Base-by-base conservation (phyloP, 768 basidiomycete species). In the Boletus huronensis region DNA sequence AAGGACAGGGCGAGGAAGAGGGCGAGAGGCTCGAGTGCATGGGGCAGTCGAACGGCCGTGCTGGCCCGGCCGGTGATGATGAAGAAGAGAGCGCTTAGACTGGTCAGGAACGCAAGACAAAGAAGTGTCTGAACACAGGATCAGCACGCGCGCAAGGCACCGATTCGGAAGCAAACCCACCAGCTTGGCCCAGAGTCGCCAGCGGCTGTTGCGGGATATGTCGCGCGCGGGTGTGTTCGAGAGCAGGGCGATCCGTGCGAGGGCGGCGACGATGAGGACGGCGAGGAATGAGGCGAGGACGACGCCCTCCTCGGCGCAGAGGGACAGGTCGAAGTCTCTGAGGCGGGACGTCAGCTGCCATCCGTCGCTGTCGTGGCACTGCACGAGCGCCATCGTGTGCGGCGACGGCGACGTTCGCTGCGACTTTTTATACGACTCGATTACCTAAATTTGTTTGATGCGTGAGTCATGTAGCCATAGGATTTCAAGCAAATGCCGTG, bases 271-370 rank as follows among this genome's bases (percentile, higher is more conserved):
- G 29, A 83, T 49, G 48, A 86, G 65, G 8, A 76, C 35, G 2
- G 73, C 73, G 48, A 87, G 74, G 0, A 87, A 62, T 5, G 74
- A 55, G 0, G 88, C 77, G 1, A 92, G 68, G 0, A 94, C 31
- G 40, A 86, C 64, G 14, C 83, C 87, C 58, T 92, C 87, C 61
- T 95, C 87, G 58, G 87, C 90, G 67, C 93, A 96, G 14, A 82
- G 79, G 1, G 92, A 90, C 9, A 85, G 59, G 67, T 95, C 93
- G 66, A 93, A 90, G 14, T 78, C 73, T 50, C 91, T 79, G 0
- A 71, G 60, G 0, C 55, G 67, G 0, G 91, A 93, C 17, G 83
- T 71, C 16, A 78, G 72, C 9, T 67, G 69, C 85, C 89, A 91
- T 52, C 89, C 88, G 58, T 91, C 86, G 9, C 54, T 40, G 63